Conservation (phyloP, 495 filamentous ascomycete genomes). For the Podospora didyma region DNA sequence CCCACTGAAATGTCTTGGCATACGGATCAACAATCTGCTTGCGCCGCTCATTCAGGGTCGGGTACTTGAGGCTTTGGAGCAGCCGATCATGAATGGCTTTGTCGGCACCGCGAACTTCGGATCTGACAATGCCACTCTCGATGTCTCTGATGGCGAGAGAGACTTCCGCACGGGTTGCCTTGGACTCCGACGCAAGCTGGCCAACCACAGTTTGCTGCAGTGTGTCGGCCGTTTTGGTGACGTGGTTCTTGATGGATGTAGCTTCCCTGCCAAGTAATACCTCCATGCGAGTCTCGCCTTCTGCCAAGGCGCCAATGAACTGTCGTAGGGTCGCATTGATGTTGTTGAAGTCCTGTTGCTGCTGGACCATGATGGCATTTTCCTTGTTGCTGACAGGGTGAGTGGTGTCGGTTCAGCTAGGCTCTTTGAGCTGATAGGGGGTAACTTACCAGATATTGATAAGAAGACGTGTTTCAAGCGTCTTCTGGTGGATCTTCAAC, state of each 20-base stretch:
- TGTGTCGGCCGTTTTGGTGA: neutral
- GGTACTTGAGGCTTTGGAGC: neutral
- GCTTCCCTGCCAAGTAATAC: conserved; percentile 1
- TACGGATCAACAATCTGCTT: neutral
- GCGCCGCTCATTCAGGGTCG: conserved; percentile 1
- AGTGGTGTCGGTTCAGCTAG: too few relatives aligned
- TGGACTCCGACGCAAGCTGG: neutral
- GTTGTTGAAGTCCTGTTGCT: neutral
- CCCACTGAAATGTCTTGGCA: neutral
- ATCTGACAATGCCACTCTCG: neutral
- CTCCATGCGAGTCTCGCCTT: conserved; percentile 1
- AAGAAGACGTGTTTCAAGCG: too few relatives aligned
- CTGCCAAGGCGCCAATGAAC: neutral
- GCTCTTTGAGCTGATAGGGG: too few relatives aligned
- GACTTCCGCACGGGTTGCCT: neutral
- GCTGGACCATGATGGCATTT: conserved; percentile 1
- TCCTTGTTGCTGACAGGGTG: neutral
- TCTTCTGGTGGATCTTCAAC: too few relatives aligned
- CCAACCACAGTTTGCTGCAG: neutral
- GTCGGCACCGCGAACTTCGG: neutral
- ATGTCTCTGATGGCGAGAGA: neutral
- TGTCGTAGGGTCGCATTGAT: conserved; percentile 1
- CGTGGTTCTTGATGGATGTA: neutral
- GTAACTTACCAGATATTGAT: too few relatives aligned
- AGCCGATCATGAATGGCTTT: neutral